Percentiles rank a stretch among this genome's conserved stretches.
Evolutionary conservation across 2,329 filamentous ascomycete species (phyloP).

Genomic region (Didymella lethalis): DNA sequence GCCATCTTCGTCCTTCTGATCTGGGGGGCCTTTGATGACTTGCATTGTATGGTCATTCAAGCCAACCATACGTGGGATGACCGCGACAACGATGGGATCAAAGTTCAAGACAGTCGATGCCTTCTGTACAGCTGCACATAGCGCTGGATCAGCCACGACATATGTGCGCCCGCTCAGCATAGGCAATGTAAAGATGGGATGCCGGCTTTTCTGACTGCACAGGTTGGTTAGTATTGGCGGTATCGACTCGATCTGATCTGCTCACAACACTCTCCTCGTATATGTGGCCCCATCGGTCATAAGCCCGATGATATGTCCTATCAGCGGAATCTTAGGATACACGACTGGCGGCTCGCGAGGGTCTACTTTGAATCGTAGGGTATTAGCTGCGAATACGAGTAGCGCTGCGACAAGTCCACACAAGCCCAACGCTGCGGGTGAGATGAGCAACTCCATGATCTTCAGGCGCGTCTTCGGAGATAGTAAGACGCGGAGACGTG

Average conservation of each 20-base stretch:
- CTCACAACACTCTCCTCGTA: conserved; percentile 50
- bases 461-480: not conserved
- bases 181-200: conserved; percentile 55
- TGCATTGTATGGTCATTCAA: conserved; percentile 41
- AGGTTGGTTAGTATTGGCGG: not conserved
- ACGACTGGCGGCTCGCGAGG: conserved; percentile 56
- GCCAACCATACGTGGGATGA: conserved; percentile 52
- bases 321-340: conserved; percentile 52
- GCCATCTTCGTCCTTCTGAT: conserved; percentile 38
- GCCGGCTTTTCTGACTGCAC: conserved; percentile 26
- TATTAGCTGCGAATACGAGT: conserved; percentile 11
- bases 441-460: not conserved
- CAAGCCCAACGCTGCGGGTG: conserved; percentile 7
- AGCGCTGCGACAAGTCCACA: conserved; percentile 20
- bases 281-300: conserved; percentile 48
- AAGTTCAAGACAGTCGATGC: conserved; percentile 54
- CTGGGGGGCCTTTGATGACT: conserved; percentile 37
- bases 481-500: not conserved
- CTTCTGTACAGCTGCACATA: conserved; percentile 53
- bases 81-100: conserved; percentile 52
- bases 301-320: conserved; percentile 59
- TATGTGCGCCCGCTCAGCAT: conserved; percentile 58
- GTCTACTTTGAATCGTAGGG: conserved; percentile 29
- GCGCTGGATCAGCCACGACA: conserved; percentile 52
- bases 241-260: not conserved